Percentiles rank a stretch among this genome's conserved stretches.
Conservation (phyloP, 2,329 filamentous ascomycete species). For the Epichloe gansuensis region DNA sequence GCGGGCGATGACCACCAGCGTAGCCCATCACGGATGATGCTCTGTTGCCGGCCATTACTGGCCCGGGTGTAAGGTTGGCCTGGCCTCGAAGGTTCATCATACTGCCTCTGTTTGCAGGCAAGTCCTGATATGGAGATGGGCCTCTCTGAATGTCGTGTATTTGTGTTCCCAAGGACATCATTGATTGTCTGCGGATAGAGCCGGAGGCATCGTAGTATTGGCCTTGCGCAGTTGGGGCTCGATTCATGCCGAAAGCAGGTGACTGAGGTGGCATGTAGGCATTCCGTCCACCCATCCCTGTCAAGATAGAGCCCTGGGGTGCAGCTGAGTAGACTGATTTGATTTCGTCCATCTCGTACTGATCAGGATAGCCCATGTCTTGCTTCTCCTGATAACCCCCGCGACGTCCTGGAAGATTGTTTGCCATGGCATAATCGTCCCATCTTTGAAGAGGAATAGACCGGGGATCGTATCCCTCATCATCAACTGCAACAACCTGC, state of each 20-base stretch:
- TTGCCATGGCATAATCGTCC: constrained; percentile 85
- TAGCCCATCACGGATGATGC: constrained; percentile 37
- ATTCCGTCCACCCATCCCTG: constrained; percentile 63
- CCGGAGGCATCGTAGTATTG: constrained; percentile 37
- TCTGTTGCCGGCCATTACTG: constrained; percentile 20
- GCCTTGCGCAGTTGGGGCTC: constrained; percentile 31
- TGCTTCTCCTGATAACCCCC: constrained; percentile 56
- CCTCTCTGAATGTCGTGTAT: constrained; percentile 34
- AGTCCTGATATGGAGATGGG: constrained; percentile 47
- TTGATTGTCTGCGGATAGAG: constrained; percentile 55
- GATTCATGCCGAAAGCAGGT: constrained; percentile 52
- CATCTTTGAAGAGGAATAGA: constrained; percentile 90
- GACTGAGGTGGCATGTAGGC: constrained; percentile 76
- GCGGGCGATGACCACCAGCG: constrained; percentile 32
- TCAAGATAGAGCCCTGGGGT: constrained; percentile 75
- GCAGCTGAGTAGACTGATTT: constrained; percentile 91
- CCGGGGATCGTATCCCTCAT: constrained; percentile 78
- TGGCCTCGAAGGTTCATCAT: constrained; percentile 45
- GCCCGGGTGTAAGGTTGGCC: constrained; percentile 34
- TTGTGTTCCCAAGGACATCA: constrained; percentile 50
- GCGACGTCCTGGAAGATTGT: constrained; percentile 84
- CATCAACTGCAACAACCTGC: constrained; percentile 75
- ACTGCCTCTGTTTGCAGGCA: constrained; percentile 41
- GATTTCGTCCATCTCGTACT: constrained; percentile 97
- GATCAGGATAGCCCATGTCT: constrained; percentile 56